Base-by-base conservation (phyloP, 2,329 filamentous ascomycete species). In the Apiospora hydei region DNA sequence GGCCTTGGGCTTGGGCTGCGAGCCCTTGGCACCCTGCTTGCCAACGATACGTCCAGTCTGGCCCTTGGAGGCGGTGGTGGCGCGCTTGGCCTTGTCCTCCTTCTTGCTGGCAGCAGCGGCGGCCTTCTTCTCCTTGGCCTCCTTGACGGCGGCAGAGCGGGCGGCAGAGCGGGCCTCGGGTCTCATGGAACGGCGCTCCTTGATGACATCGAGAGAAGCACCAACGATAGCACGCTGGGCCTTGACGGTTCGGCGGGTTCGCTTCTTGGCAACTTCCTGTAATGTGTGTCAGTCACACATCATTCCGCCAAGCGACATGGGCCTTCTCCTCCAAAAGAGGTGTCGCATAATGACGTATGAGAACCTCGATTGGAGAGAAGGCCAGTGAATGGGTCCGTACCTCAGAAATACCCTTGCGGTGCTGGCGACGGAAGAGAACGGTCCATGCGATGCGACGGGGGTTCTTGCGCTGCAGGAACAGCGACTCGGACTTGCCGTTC, bases 351-450 rank as follows among this genome's bases (percentile, higher is more conserved):
- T 70, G 53, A 51, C 21, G 57, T 64, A 64, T 64, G 57, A 2
- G 10, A n/a, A 44, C 53, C 69, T 69, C 24, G 14, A 26, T 38
- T 43, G 43, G 1, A 10, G n/a, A 68, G 24, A 44, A 68, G 13
- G 41, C 66, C 44, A 47, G 66, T 43, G 26, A 24, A 57, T 67
- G 67, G 53, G 41, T 73, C 46, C 69, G 64, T 93, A 98, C 96
- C 95, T 99, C 96, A 91, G 96, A 97, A 89, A 98, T 97, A 93
- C 96, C 96, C 95, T 99, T 99, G 91, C 95, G 96, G 93, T 98
- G 96, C 89, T 97, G 94, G 88, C 96, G 94, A 87, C 96, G 93
- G 94, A 94, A 99, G 78, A 99, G 94, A 82, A 95, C 92, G 80
- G 96, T 99, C 96, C 96, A 99, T 81, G 96, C 92, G 87, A 99